Evolutionary conservation across 2,329 filamentous ascomycete species (phyloP), one percentile per base, ranked within the genome.

Genomic region (Hirsutella thompsonii): DNA sequence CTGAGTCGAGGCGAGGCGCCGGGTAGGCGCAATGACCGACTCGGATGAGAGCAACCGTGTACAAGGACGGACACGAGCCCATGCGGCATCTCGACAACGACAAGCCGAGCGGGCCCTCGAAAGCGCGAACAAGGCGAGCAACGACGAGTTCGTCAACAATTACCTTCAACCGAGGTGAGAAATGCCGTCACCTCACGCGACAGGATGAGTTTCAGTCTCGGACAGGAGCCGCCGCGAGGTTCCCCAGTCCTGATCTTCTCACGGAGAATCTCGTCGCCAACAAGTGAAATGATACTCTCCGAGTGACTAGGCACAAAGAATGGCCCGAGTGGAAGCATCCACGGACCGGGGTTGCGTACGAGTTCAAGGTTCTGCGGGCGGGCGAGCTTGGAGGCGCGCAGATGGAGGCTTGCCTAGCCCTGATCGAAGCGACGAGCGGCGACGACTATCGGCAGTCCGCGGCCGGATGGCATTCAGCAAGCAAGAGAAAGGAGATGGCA

Each of bases 401-500:
- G 20, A 55, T 79, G 19, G 54, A 66, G 20, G 60, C 66, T 1
- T 81, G 77, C 50, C 75, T 74, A 47, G 44, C 53, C 18, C 58
- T 81, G 20, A 66, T 89, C 39, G 69, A 80, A 45, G 58, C 66
- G 38, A 87, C 83, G 0, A 85, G 80, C 49, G 64, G 67, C 13
- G 52, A 61, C 5, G 76, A 81, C 56, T 89, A 89, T 56, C 72
- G 74, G 41, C 56, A 59, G 14, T 84, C 81, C 2, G 66, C 66
- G 6, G 53, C 60, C 0, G 79, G 79, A 37, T 89, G 83, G 83
- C 70, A 77, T 37, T 69, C 72, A 0, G 55, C 49, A 3, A 62
- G 64, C 35, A 89, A 88, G 63, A 62, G 64, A 39, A 60, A 60
- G 11, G 83, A 89, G 64, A 87, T 89, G 83, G 62, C 62, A 44